Percentiles rank a stretch among this genome's conserved stretches.
phyloP scores from a whole-genome alignment of 1,139 yeast genomes.

The Ashbya aceris region DNA sequence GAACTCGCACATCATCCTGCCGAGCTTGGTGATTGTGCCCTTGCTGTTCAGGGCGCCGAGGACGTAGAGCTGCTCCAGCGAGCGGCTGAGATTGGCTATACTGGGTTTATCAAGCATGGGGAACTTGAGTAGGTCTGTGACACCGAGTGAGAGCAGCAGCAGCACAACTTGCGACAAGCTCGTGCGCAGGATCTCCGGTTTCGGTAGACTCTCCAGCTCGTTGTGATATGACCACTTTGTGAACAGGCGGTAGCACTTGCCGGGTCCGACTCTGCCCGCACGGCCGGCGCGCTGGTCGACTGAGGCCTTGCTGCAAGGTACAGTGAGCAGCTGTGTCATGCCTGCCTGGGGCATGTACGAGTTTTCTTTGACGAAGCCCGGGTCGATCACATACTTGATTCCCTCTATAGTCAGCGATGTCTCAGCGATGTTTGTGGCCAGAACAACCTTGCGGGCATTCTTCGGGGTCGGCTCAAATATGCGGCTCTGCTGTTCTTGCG shows the following conservation, averaged over 20 bases:
- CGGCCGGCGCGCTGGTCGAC: slow-evolving; percentile 96
- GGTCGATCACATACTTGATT: slow-evolving; percentile 78
- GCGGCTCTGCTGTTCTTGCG: slow-evolving; percentile 67
- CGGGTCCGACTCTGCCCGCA: slow-evolving; percentile 96
- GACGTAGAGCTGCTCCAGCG: slow-evolving; percentile 72
- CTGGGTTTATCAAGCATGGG: slow-evolving; percentile 87
- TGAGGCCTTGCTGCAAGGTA: slow-evolving; percentile 88
- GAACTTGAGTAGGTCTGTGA: slow-evolving; percentile 70
- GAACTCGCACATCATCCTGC: slow-evolving; percentile 82
- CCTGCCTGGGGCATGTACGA: slow-evolving; percentile 75
- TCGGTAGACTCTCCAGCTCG: slow-evolving; percentile 69
- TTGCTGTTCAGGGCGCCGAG: slow-evolving; percentile 79
- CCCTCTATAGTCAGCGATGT: slow-evolving; percentile 94
- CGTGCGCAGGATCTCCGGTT: slow-evolving; percentile 82
- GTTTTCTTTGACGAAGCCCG: slow-evolving; percentile 89
- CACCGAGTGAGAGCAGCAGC: slow-evolving; percentile 68
- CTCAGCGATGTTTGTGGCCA: slow-evolving; percentile 95
- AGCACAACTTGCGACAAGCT: slow-evolving; percentile 71
- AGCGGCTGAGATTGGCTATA: slow-evolving; percentile 57
- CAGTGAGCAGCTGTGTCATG: slow-evolving; percentile 78
- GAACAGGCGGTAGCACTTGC: slow-evolving; percentile 81
- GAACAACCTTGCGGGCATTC: slow-evolving; percentile 72
- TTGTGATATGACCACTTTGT: slow-evolving; percentile 80
- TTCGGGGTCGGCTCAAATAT: slow-evolving; percentile 84
- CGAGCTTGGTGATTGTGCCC: slow-evolving; percentile 70